Evolutionary conservation across 345 rosid genomes (phyloP), one percentile per base, ranked within the genome.

Genomic region (Excoecaria cochinchinensis): DNA sequence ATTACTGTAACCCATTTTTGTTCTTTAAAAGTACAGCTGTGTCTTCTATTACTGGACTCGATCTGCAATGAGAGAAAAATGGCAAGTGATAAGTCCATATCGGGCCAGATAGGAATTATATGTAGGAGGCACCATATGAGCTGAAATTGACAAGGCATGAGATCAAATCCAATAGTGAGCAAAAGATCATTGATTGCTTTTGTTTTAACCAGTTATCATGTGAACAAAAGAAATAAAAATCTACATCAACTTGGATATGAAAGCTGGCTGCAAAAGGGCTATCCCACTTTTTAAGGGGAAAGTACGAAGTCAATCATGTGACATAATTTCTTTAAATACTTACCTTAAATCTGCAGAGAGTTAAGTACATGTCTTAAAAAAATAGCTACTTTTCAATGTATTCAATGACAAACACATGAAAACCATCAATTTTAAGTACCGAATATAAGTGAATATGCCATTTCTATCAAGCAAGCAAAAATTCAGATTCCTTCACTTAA

Each of bases 1-100:
- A 78, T 85, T 75, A 47, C 69, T 76, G 80, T 47, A 85, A 61
- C 78, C 89, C 87, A 82, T 82, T 25, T 11, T 74, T 40, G 9
- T 69, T 56, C 9, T 53, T 51, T 7, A 21, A n/a, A 36, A 17
- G 25, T 31, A 47, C 17, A 40, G 31, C 3, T 17, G 14, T 13
- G 46, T 50, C 78, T 25, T 55, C 46, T 61, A 62, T 70, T 19
- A 67, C 46, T 14, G 76, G 42, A 60, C 69, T 65, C 42, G 57
- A 60, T 67, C 70, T 73, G 70, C 10, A 47, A 38, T 44, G 3
- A 51, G 38, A 19, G 42, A 8, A 19, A 59, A 19, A 59, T 19
- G 24, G 24, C 6, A 5, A 25, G 31, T n/a, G 36, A 58, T 58
- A 31, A 60, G 62, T 21, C 19, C 5, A 24, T 74, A 3, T 59